Conservation (phyloP, 2,329 filamentous ascomycete species). For the Penicillium sp. region DNA sequence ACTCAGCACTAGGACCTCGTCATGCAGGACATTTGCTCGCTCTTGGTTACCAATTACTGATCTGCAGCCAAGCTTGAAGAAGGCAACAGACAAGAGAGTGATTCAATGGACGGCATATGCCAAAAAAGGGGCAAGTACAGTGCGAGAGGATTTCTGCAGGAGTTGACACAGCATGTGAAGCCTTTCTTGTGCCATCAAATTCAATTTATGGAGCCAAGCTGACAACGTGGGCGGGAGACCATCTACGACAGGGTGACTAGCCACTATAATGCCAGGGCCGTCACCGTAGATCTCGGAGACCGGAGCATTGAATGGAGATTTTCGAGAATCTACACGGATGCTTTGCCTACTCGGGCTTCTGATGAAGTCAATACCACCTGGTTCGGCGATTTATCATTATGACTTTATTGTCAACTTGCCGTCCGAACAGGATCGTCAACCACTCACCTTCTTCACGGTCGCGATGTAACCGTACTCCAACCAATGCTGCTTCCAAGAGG, state of each 20-base stretch:
- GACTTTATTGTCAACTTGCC: background rate
- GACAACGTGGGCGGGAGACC: background rate
- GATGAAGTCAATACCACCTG: background rate
- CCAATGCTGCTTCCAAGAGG: background rate
- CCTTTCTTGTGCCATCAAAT: background rate
- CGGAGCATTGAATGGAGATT: background rate
- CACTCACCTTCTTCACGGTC: background rate
- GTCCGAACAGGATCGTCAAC: background rate
- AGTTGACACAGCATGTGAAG: background rate
- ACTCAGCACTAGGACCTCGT: background rate
- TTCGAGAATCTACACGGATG: background rate
- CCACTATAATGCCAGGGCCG: background rate
- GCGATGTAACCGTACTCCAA: background rate
- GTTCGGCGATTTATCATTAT: background rate
- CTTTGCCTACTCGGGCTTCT: background rate
- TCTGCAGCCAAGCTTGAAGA: background rate
- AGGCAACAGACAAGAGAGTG: background rate
- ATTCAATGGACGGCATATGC: background rate
- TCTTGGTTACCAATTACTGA: background rate
- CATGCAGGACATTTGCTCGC: background rate
- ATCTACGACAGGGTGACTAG: background rate
- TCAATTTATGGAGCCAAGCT: background rate
- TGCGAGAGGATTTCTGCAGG: background rate
- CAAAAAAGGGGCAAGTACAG: background rate
- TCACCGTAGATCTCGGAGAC: slow-evolving; percentile 5